A percentile compares a stretch with the other conserved stretches of the same genome.
Evolutionary conservation across 768 basidiomycete genomes (phyloP).

Genomic region (Podaxis sp.): DNA sequence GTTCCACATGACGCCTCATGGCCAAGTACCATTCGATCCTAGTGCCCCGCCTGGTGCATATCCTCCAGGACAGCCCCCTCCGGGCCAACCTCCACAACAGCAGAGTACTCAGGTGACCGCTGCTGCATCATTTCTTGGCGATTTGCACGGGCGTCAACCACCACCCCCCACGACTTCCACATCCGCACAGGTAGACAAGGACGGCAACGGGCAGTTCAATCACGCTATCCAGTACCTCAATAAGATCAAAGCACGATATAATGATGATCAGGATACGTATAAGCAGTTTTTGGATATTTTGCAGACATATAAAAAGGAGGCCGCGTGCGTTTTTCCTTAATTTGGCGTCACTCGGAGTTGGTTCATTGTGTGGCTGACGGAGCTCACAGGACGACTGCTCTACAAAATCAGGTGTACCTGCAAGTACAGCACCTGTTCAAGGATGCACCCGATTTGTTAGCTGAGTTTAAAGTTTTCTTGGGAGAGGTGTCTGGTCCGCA

Average conservation of each 20-base stretch:
- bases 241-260: slow-evolving; percentile 94
- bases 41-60: slow-evolving; percentile 17
- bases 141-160: slow-evolving; percentile 36
- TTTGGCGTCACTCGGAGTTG: slow-evolving; percentile 12
- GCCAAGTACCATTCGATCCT: slow-evolving; percentile 37
- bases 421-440: slow-evolving; percentile 83
- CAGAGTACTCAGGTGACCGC: slow-evolving; percentile 44
- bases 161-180: slow-evolving; percentile 27
- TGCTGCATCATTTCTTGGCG: slow-evolving; percentile 66
- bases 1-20: slow-evolving; percentile 44
- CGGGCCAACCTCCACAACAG: slow-evolving; percentile 45
- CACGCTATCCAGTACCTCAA: slow-evolving; percentile 97
- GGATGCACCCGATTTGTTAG: slow-evolving; percentile 75
- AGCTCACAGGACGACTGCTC: slow-evolving; percentile 10
- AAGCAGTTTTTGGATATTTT: slow-evolving; percentile 88
- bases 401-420: slow-evolving; percentile 71
- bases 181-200: slow-evolving; percentile 39
- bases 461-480: slow-evolving; percentile 81
- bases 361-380: not conserved
- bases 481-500: slow-evolving; percentile 55
- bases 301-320: slow-evolving; percentile 86
- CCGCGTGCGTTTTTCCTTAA: slow-evolving; percentile 54
- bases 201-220: slow-evolving; percentile 69
- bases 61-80: slow-evolving; percentile 38
- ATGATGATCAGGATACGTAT: slow-evolving; percentile 88